Base-by-base conservation (phyloP, 2,329 filamentous ascomycete species). In the Diaporthe helianthi region DNA sequence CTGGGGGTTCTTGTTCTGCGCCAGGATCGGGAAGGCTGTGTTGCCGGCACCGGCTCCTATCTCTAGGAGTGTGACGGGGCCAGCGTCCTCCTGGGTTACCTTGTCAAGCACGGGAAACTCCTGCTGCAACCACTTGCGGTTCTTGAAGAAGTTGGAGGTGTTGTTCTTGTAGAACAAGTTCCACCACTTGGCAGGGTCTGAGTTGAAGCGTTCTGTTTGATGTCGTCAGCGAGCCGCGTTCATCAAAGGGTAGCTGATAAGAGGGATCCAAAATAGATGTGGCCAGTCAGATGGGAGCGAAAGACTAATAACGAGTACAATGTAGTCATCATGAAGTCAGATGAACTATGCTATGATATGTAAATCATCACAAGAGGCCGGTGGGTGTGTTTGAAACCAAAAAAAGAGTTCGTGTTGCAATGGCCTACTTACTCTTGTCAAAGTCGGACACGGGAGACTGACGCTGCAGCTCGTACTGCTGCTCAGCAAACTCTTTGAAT, bases 141-240 rank as follows among this genome's bases (percentile, higher is more conserved):
- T 92, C 82, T 99, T 99, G 89, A 99, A 99, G 82, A 99, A 99
- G 78, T 98, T 98, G 76, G 91, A 88, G 24, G 92, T 93, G 81
- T 99, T 98, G 83, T 98, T 97, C 82, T 96, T 94, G 85, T 99
- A 99, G 82, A 99, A 99, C 67, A 92, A 83, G 77, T 99, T 96
- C 96, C 96, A 99, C 93, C 94, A 98, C 80, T 94, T 97, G 72
- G 93, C 94, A 0, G 96, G 96, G 73, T 97, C 89, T 54, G 86
- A 84, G 79, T 98, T 98, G 84, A 98, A 98, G 74, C 93, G 92
- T 75, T 83, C 89, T 92, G 76, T 75, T 70, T 73, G 52, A 66
- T 70, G 67, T 69, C 65, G 80, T 87, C 80, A 86, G 84, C 78
- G 71, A 70, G 44, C 47, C 61, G 55, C 22, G 63, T 63, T 47